phyloP scores from a whole-genome alignment of 2,329 filamentous ascomycete genomes.

The Fusarium gaditjirri region DNA sequence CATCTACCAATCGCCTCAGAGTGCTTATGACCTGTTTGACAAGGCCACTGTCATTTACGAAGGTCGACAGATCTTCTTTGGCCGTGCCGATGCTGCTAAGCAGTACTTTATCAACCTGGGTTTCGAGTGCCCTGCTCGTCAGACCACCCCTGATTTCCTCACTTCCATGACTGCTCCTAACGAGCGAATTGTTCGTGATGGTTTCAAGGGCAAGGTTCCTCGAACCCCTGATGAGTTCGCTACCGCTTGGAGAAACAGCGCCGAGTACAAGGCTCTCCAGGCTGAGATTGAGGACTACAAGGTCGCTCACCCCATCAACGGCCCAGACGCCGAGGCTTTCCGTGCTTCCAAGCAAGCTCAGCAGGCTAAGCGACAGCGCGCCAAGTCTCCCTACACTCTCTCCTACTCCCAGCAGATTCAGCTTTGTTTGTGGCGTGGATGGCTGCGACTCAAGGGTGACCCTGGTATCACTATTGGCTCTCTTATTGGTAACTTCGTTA shows the following conservation, averaged over 20 bases:
- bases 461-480: conserved; percentile 77
- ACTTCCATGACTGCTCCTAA: conserved; percentile 73
- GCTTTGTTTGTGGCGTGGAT: conserved; percentile 85
- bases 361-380: conserved; percentile 68
- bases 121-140: conserved; percentile 72
- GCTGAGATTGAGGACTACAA: conserved; percentile 68
- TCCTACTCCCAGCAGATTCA: conserved; percentile 79
- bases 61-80: conserved; percentile 72
- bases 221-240: conserved; percentile 72
- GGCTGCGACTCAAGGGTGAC: conserved; percentile 79
- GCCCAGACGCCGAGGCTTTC: conserved; percentile 67
- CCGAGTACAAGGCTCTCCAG: conserved; percentile 61
- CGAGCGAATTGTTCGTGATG: conserved; percentile 66
- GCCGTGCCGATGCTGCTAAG: conserved; percentile 67
- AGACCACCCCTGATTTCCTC: conserved; percentile 77
- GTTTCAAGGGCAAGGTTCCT: conserved; percentile 66
- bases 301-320: conserved; percentile 61
- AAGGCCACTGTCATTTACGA: conserved; percentile 69
- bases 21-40: conserved; percentile 72
- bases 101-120: conserved; percentile 75
- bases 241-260: conserved; percentile 65
- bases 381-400: conserved; percentile 83
- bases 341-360: conserved; percentile 64
- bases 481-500: conserved; percentile 76
- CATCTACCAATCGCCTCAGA: conserved; percentile 77